These are phyloP conservation scores for Wickerhamomyces chambardii DNA, from an alignment of 805 yeast genomes.

Conservation along the genomic window DNA sequence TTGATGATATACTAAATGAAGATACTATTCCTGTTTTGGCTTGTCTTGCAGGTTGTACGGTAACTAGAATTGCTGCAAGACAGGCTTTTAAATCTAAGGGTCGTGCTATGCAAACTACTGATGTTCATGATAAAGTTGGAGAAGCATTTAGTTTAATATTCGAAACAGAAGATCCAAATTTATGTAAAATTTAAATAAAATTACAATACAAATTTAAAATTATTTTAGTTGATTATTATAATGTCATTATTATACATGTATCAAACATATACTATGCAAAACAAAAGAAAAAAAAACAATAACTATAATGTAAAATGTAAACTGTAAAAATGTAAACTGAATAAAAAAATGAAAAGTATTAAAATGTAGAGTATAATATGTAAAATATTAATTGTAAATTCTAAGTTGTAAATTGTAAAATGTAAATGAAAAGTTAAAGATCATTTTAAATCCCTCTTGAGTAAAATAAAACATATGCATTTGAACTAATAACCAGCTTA, in stretches of 20 bases:
- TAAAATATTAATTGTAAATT: too few species aligned
- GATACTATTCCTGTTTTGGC: constrained; percentile 37
- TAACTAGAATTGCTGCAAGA: constrained; percentile 57
- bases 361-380: too few species aligned
- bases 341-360: too few species aligned
- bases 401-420: too few species aligned
- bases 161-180: neutral
- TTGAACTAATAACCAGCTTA: constrained; percentile 51
- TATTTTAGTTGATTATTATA: too few species aligned
- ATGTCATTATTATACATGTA: neutral
- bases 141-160: constrained; percentile 34
- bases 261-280: neutral
- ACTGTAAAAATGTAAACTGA: too few species aligned
- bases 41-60: constrained; percentile 60
- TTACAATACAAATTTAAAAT: neutral
- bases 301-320: too few species aligned
- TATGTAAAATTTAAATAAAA: neutral
- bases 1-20: constrained; percentile 18
- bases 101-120: constrained; percentile 80
- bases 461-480: constrained; percentile 82
- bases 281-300: too few species aligned
- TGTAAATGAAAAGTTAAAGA: too few species aligned
- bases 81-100: constrained; percentile 59
- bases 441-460: constrained; percentile 34
- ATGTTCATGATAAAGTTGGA: constrained; percentile 63